phyloP scores from a whole-genome alignment of 768 basidiomycete genomes.

The Trametes cingulata region DNA sequence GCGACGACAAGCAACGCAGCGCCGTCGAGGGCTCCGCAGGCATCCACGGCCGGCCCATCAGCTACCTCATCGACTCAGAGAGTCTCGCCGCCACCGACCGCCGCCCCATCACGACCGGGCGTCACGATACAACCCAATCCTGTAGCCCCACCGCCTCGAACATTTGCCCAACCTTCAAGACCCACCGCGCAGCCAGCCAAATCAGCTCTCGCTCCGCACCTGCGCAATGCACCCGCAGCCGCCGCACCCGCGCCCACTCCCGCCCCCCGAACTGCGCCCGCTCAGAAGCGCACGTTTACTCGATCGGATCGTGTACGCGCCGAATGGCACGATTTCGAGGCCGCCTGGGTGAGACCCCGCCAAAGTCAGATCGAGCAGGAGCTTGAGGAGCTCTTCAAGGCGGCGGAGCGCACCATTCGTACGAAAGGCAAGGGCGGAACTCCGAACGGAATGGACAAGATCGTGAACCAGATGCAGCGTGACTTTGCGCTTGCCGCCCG shows the following conservation, averaged over 20 bases:
- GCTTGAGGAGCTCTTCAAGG: slow-evolving; percentile 7
- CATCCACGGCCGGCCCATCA: neutral
- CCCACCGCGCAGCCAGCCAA: slow-evolving; percentile 8
- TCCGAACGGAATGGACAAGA: slow-evolving; percentile 1
- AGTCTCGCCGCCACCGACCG: slow-evolving; percentile 12
- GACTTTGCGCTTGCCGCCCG: slow-evolving; percentile 15
- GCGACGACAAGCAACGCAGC: neutral
- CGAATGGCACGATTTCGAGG: slow-evolving; percentile 14
- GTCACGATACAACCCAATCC: slow-evolving; percentile 5
- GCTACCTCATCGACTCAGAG: neutral
- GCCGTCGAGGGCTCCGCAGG: neutral
- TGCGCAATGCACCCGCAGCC: neutral
- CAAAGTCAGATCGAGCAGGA: slow-evolving; percentile 10
- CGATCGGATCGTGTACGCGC: slow-evolving; percentile 17
- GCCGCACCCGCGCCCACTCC: neutral
- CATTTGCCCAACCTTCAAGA: slow-evolving; percentile 9
- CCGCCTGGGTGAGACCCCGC: slow-evolving; percentile 7
- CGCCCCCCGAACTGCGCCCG: neutral
- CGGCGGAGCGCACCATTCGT: slow-evolving; percentile 10
- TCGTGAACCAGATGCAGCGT: slow-evolving; percentile 11
- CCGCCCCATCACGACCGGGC: slow-evolving; percentile 1
- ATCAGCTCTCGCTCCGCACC: slow-evolving; percentile 4
- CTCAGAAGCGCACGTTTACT: slow-evolving; percentile 10
- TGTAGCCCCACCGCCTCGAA: slow-evolving; percentile 3
- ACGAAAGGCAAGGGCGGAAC: slow-evolving; percentile 6